These are phyloP conservation scores for Fusarium sp. DNA, from an alignment of 2,329 filamentous ascomycete genomes.

Conservation along the genomic window DNA sequence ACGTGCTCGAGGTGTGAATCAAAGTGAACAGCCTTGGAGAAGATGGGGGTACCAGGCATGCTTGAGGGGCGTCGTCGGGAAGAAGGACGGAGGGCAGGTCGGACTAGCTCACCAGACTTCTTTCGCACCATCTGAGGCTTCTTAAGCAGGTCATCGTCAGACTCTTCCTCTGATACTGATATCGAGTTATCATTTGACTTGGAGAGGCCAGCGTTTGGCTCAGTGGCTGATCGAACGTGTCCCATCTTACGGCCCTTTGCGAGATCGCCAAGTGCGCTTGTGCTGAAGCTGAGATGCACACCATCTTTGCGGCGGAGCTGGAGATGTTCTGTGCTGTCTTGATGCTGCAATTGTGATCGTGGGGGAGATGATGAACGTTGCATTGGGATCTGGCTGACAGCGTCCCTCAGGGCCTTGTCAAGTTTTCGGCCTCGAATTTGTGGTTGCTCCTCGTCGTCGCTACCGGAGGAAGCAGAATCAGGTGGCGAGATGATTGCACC, in stretches of 20 bases:
- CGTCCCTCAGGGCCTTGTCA: conserved; percentile 77
- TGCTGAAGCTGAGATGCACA: conserved; percentile 60
- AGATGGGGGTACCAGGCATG: conserved; percentile 97
- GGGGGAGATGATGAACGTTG: conserved; percentile 59
- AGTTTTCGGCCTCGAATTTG: conserved; percentile 59
- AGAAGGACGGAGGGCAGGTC: conserved; percentile 84
- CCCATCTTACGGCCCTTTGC: conserved; percentile 53
- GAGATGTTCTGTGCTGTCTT: conserved; percentile 59
- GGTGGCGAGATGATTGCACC: conserved; percentile 92
- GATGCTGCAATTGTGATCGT: conserved; percentile 29
- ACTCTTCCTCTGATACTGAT: conserved; percentile 69
- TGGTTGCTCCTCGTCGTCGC: conserved; percentile 83
- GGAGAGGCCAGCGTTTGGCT: conserved; percentile 58
- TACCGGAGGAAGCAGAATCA: conserved; percentile 81
- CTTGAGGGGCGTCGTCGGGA: conserved; percentile 88
- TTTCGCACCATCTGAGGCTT: conserved; percentile 97
- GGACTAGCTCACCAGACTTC: conserved; percentile 96
- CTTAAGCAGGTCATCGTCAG: conserved; percentile 64
- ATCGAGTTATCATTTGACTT: conserved; percentile 61
- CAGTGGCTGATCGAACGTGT: conserved; percentile 66
- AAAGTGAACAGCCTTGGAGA: conserved; percentile 97
- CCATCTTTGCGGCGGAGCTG: conserved; percentile 43
- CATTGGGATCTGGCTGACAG: conserved; percentile 79
- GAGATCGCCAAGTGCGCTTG: conserved; percentile 55
- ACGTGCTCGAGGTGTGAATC: conserved; percentile 97